Base-by-base conservation (phyloP, 768 basidiomycete genomes). In the Mycena kentingensis region DNA sequence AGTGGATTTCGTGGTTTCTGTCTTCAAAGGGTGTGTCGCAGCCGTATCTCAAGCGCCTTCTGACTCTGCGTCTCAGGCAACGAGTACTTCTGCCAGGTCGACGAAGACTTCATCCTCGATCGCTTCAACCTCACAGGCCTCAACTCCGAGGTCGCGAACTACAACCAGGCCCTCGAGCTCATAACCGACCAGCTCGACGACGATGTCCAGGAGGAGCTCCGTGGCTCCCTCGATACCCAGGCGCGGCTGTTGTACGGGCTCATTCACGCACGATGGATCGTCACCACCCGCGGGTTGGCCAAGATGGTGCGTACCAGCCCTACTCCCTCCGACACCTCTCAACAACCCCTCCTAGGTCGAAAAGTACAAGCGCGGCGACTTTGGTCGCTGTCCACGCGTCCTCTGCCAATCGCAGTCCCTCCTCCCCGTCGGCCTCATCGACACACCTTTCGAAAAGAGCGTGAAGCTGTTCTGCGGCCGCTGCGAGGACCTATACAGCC, bases 11-110 rank as follows among this genome's bases (percentile, higher is more conserved):
- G 3, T 97, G 94, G 94, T 97, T 97, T 65, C 77, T 97, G 5
- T 91, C 92, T 19, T 94, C 93, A 19, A 97, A 97, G 68, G n/a
- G n/a, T n/a, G n/a, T n/a, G n/a, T n/a, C n/a, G n/a, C n/a, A n/a
- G n/a, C n/a, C n/a, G n/a, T n/a, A n/a, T n/a, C n/a, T n/a, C n/a
- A n/a, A n/a, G n/a, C n/a, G n/a, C n/a, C n/a, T n/a, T n/a, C n/a
- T n/a, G n/a, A n/a, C n/a, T n/a, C n/a, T n/a, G n/a, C n/a, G n/a
- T n/a, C n/a, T n/a, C n/a, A n/a, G 95, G 97, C 52, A 98, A 99
- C 68, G 97, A 99, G 75, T 99, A 99, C 76, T 98, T 98, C 65
- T 97, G 96, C 70, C 95, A 98, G 76, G 93, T 98, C 56, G 97
- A 98, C 67, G 97, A 98, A 66, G 96, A 98, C 71, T 98, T 98